Evolutionary conservation across 345 rosid species (phyloP), one percentile per base, ranked within the genome.

Genomic region (Syzygium aqueum): DNA sequence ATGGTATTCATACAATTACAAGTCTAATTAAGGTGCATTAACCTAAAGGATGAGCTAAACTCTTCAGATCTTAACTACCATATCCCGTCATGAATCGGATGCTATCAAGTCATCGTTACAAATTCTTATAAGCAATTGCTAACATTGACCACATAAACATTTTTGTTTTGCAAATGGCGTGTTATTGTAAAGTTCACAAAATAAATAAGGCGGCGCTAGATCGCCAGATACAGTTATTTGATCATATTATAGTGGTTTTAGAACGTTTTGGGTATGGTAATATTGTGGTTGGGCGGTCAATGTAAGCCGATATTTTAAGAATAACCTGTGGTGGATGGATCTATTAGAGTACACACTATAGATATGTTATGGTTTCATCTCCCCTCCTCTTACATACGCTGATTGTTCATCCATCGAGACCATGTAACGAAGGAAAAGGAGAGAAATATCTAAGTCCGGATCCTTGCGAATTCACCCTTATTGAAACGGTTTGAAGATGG

Each of bases 391-490:
- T 61, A n/a, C 19, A n/a, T 14, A n/a, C 21, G 14, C 5, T 7
- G 3, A n/a, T 13, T 61, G 4, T n/a, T n/a, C 73, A 14, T n/a
- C 73, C 37, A 61, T 61, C 1, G 8, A 61, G 17, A 61, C 13
- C 25, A 9, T 33, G 25, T 67, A 19, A 17, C 14, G 37, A 1
- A 73, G 40, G 3, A 21, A 73, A 73, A 19, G 0, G 82, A 19
- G 27, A 73, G 82, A 1, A 37, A 19, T 21, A 11, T 7, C 4
- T 2, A 0, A 2, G 2, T 73, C 0, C 2, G 3, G 25, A 33
- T 37, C 37, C 4, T 2, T 5, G 25, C 43, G 14, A 73, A 23
- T 73, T 73, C 3, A 0, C 46, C 80, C 7, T 73, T 21, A 33
- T 37, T 0, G 15, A 21, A 73, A 23, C 2, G 49, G 14, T 37